phyloP scores from a whole-genome alignment of 1,284 basidiomycete species.

The Rhodotorula sp. region DNA sequence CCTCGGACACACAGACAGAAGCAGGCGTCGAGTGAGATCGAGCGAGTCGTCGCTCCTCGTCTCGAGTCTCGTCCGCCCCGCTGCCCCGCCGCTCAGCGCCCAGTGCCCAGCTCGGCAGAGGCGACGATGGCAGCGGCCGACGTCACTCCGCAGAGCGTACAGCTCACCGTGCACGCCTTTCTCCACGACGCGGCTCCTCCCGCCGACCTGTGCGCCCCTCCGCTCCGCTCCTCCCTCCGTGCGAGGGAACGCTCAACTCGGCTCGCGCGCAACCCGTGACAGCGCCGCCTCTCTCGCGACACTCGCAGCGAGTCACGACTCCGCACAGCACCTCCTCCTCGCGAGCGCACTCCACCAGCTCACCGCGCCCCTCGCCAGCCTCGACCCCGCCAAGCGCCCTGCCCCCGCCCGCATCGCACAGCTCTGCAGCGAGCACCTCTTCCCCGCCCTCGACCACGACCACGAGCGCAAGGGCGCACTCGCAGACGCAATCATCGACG shows the following conservation, averaged over 20 bases:
- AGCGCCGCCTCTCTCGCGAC: not conserved
- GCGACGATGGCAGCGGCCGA: not conserved
- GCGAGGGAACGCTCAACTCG: not conserved
- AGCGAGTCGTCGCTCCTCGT: no score
- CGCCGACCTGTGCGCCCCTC: not conserved
- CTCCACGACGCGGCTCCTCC: not conserved
- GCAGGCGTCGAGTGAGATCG: no score
- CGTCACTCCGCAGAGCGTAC: not conserved
- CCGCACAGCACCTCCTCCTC: not conserved
- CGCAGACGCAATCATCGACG: constrained; percentile 67
- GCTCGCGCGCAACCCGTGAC: not conserved
- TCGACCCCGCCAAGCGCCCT: not conserved
- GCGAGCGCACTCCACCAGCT: constrained; percentile 7
- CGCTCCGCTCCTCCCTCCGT: not conserved
- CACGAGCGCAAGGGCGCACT: constrained; percentile 7
- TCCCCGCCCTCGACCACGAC: not conserved
- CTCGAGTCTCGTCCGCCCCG: no score
- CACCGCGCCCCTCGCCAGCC: constrained; percentile 2
- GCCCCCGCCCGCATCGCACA: not conserved
- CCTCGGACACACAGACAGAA: no score
- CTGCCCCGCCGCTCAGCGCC: no score
- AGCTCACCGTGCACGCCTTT: not conserved
- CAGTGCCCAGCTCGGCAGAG: not conserved
- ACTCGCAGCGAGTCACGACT: not conserved
- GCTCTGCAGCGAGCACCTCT: constrained; percentile 15